Percentiles rank a stretch among this genome's conserved stretches.
Conservation (phyloP, 345 rosid species). For the Microthlaspi erraticum region DNA sequence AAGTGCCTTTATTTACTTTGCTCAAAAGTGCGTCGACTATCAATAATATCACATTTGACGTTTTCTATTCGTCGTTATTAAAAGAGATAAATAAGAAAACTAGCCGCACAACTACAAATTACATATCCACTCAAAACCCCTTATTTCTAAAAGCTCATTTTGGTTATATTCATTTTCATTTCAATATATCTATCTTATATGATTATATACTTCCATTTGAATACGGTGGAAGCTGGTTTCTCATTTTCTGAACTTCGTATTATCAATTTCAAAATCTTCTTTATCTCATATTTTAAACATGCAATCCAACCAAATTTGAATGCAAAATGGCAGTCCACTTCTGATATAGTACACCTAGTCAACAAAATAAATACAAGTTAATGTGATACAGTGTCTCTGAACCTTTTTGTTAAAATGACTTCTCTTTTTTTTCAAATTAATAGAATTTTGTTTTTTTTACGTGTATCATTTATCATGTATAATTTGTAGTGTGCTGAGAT, state of each 20-base stretch:
- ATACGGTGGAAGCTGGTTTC: background rate
- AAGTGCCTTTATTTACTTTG: constrained; percentile 42
- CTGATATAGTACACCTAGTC: background rate
- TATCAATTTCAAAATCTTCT: background rate
- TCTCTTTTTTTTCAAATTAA: too few relatives aligned
- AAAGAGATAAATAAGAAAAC: constrained; percentile 31
- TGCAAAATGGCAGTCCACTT: background rate
- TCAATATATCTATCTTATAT: constrained; percentile 4
- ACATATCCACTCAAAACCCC: constrained; percentile 30
- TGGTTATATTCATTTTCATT: constrained; percentile 22
- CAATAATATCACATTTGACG: constrained; percentile 45
- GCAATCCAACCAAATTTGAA: constrained; percentile 8
- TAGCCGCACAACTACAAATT: constrained; percentile 29
- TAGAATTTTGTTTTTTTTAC: background rate
- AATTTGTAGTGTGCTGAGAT: background rate
- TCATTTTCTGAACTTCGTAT: constrained; percentile 4
- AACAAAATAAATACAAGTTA: background rate
- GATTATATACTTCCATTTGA: background rate
- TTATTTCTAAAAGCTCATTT: constrained; percentile 24
- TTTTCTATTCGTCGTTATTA: constrained; percentile 42
- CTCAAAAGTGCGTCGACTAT: constrained; percentile 16
- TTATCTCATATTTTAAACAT: constrained; percentile 2
- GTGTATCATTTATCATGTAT: background rate
- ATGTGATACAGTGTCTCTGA: background rate
- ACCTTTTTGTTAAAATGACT: background rate